Evolutionary conservation across 192 early-diverging fungal genomes (phyloP), one percentile per base, ranked within the genome.

Genomic region (Coemansia sp.): DNA sequence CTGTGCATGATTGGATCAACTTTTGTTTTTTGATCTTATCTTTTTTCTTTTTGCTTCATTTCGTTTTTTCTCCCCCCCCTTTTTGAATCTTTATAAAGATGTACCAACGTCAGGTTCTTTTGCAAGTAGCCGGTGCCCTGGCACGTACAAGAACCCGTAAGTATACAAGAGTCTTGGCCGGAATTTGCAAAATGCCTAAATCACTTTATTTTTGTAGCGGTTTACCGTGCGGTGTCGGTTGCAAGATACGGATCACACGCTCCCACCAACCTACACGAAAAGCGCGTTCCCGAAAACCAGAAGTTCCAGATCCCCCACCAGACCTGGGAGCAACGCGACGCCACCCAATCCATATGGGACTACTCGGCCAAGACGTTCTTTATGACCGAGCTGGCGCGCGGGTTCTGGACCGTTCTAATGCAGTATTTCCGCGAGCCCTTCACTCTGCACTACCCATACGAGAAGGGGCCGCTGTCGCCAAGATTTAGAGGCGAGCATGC

Each of bases 401-500:
- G 93, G 18, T 92, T 92, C 88, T 94, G 87, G 86, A 77, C 94
- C 9, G 94, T 94, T 20, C 50, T 91, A 9, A 93, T 95, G 81
- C 86, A 93, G 54, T 91, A 94, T 70, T 91, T 98, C 87, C 87
- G 92, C 45, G 88, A 92, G 50, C 91, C 95, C 11, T 98, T 94
- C 74, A 98, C 95, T 13, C 88, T 98, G 58, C 89, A 90, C 79
- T 98, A 98, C 68, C 95, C 95, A 19, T 87, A 82, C 57, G 95
- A 98, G 70, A 98, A 98, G 83, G 95, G 93, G 6, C 86, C 92
- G 13, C 59, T 98, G 43, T 88, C 86, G 45, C 92, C 95, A 36
- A 79, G 95, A 47, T 98, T 98, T 86, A 84, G 95, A 49, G 95
- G 95, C 18, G 95, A 98, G 80, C 95, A 98, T 71, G 93, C 95